phyloP scores from a whole-genome alignment of 2,329 filamentous ascomycete species.

The Cryphonectria naterciae region DNA sequence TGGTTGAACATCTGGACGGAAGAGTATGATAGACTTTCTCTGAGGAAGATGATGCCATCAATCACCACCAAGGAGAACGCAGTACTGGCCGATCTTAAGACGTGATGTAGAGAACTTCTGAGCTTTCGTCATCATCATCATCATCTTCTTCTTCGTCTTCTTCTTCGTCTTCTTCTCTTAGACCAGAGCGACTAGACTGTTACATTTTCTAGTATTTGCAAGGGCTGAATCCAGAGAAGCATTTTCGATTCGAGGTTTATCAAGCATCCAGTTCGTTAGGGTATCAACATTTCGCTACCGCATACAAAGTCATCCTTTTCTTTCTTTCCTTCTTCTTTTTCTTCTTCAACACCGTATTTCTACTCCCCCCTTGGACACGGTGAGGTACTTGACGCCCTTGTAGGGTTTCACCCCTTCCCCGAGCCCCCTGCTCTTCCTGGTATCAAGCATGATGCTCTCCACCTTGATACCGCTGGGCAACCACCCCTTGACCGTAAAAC shows the following conservation, averaged over 20 bases:
- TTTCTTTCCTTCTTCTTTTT: too few relatives aligned
- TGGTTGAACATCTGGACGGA: not conserved
- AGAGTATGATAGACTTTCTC: not conserved
- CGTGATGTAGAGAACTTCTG: not conserved
- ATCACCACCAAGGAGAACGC: not conserved
- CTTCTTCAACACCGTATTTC: constrained; percentile 61
- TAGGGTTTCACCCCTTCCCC: constrained; percentile 91
- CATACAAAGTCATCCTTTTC: not conserved
- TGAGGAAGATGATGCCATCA: not conserved
- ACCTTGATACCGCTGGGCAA: constrained; percentile 69
- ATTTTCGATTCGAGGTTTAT: not conserved
- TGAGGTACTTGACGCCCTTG: constrained; percentile 97
- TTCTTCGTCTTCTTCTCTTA: not conserved
- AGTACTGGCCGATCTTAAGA: not conserved
- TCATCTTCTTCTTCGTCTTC: not conserved
- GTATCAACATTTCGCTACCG: not conserved
- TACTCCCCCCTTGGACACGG: constrained; percentile 67
- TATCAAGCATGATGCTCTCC: constrained; percentile 69
- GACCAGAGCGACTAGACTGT: too few relatives aligned
- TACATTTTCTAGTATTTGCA: too few relatives aligned
- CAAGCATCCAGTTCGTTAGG: not conserved
- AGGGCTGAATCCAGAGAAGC: not conserved
- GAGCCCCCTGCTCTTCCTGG: constrained; percentile 82
- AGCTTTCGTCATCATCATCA: not conserved
- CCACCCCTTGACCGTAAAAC: constrained; percentile 72